Evolutionary conservation across 352 stramenopile genomes (phyloP), one percentile per base, ranked within the genome.

Genomic region (Phytophthora cajani): DNA sequence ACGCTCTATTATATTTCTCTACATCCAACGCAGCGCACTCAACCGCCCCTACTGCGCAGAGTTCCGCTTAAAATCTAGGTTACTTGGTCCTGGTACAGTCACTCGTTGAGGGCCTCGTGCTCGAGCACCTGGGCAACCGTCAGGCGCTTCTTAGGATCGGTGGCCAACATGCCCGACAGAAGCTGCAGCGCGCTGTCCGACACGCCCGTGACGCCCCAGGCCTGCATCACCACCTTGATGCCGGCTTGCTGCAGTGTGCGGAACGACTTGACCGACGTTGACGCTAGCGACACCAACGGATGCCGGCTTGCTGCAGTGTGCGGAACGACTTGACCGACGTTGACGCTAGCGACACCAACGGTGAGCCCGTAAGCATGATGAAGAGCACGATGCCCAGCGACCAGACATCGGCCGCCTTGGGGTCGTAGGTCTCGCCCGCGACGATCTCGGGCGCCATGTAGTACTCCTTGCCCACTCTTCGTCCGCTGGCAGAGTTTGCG

Each of bases 321-420:
- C 61, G 59, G 27, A 81, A 87, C 10, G 67, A 72, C 30, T 68
- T 77, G 42, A 81, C 74, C 8, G 50, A 54, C 9, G 56, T 42
- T 10, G 64, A 79, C 1, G 74, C 79, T 9, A 84, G 58, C 4
- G 76, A 62, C 42, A 83, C 67, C 0, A 89, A 64, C 30, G 80
- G 81, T 7, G 81, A 84, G 0, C 84, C 84, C 1, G 81, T 79
- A 16, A 93, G 72, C 74, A 94, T 83, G 71, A 93, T 88, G 58
- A 94, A 94, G 10, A 94, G 64, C 77, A 95, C 85, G 38, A 95
- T 80, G 58, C 87, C 87, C 30, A 95, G 78, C 60, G 87, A 95
- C 87, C 87, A 95, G 21, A 95, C 77, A 55, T 95, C 87, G 7
- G 87, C 87, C 62, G 84, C 69, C 42, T 74, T 77, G 0, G 82